phyloP scores from a whole-genome alignment of 345 rosid genomes.

The Pugionium cornutum region DNA sequence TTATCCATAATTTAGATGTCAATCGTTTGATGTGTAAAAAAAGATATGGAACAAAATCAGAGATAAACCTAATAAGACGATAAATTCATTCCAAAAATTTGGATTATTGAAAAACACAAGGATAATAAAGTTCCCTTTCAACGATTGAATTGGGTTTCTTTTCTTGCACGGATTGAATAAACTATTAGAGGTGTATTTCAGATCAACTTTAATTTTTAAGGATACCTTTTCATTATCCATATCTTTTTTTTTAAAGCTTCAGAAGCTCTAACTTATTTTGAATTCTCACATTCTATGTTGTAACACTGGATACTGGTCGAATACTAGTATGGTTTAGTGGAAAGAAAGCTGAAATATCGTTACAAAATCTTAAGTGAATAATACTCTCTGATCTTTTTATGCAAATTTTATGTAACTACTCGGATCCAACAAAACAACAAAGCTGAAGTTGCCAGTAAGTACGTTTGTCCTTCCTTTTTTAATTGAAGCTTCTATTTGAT shows the following conservation, averaged over 20 bases:
- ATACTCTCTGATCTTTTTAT: conserved; percentile 30
- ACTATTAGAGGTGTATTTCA: conserved; percentile 15
- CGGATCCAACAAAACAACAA: conserved; percentile 29
- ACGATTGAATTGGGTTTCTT: background rate
- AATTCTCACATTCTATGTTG: background rate
- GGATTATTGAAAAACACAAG: background rate
- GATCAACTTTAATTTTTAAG: background rate
- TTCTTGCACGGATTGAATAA: background rate
- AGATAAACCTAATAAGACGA: background rate
- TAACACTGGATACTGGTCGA: background rate
- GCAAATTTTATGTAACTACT: conserved; percentile 29
- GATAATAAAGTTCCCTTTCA: background rate
- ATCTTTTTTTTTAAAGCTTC: too few relatives aligned
- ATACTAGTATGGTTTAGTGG: background rate
- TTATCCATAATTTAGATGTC: conserved; percentile 17
- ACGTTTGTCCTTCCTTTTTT: conserved; percentile 54
- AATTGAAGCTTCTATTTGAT: conserved; percentile 7
- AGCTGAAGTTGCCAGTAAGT: conserved; percentile 98
- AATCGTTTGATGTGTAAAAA: background rate
- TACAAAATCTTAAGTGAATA: conserved; percentile 11
- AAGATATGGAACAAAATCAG: background rate
- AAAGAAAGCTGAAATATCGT: conserved; percentile 19
- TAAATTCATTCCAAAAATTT: background rate
- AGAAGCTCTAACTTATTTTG: conserved; percentile 12
- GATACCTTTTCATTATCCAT: background rate